Evolutionary conservation across 1,284 basidiomycete genomes (phyloP).

Genomic region (Leccinum laetum): DNA sequence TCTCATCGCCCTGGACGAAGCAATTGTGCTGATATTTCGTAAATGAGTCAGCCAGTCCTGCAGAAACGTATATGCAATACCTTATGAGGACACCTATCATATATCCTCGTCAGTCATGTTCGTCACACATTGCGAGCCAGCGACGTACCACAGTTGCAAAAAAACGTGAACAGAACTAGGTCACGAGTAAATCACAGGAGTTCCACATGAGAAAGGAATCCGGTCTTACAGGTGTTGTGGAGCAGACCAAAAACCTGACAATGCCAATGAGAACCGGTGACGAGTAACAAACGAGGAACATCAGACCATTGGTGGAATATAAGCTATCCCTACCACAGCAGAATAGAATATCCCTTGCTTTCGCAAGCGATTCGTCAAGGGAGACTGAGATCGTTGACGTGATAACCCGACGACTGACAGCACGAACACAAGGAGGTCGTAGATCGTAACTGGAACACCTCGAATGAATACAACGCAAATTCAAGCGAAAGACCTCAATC

Average conservation of each 20-base stretch:
- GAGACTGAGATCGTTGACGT: slow-evolving; percentile 10
- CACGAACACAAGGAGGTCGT: slow-evolving; percentile 18
- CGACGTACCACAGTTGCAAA: slow-evolving; percentile 8
- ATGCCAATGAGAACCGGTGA: not conserved
- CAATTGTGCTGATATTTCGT: slow-evolving; percentile 9
- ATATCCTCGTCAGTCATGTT: slow-evolving; percentile 5
- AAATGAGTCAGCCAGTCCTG: not conserved
- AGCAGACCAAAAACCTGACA: slow-evolving; percentile 11
- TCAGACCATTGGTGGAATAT: slow-evolving; percentile 15
- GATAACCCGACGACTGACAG: slow-evolving; percentile 18
- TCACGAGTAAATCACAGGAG: not conserved
- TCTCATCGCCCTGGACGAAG: slow-evolving; percentile 15
- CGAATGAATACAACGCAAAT: not conserved
- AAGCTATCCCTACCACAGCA: slow-evolving; percentile 6
- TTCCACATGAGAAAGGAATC: not conserved
- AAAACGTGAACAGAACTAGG: not conserved
- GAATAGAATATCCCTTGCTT: slow-evolving; percentile 23
- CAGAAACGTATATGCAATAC: slow-evolving; percentile 4
- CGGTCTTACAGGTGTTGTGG: slow-evolving; percentile 3
- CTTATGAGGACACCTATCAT: slow-evolving; percentile 12
- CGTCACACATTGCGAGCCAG: not conserved
- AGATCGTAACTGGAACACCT: slow-evolving; percentile 10
- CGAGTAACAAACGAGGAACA: not conserved
- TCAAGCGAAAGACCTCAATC: not conserved
- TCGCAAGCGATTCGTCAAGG: slow-evolving; percentile 14